phyloP scores from a whole-genome alignment of 768 basidiomycete species.

The Psilocybe cubensis region DNA sequence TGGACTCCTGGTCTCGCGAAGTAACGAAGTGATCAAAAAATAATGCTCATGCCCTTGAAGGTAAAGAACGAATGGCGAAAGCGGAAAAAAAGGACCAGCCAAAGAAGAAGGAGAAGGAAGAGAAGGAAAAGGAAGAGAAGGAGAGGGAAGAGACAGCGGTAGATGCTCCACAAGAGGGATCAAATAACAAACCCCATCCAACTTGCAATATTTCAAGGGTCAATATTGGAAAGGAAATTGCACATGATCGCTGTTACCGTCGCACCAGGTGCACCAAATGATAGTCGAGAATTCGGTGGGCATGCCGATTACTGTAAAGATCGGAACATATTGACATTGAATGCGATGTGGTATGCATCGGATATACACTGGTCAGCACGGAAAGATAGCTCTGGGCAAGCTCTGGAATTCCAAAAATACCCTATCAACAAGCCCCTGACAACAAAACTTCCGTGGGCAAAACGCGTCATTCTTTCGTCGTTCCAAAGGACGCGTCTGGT shows the following conservation, averaged over 20 bases:
- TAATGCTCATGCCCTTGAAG: conserved; percentile 1
- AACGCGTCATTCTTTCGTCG: background rate
- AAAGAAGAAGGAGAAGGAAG: conserved; percentile 2
- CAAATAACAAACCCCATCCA: background rate
- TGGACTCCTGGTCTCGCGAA: background rate
- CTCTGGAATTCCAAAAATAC: conserved; percentile 1
- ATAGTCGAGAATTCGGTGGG: background rate
- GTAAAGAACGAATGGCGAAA: conserved; percentile 3
- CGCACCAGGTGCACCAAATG: background rate
- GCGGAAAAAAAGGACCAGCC: conserved; percentile 2
- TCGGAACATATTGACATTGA: background rate
- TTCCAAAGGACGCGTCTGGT: background rate
- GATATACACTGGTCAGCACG: too few species aligned
- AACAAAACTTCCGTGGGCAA: too few species aligned
- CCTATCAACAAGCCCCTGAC: background rate
- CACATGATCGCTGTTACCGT: conserved; percentile 9
- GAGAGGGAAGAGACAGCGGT: background rate
- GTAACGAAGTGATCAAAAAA: background rate
- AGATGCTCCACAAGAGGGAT: background rate
- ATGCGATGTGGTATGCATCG: too few species aligned
- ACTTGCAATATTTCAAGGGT: background rate
- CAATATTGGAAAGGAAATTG: background rate
- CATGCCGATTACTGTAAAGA: conserved; percentile 2
- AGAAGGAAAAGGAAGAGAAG: background rate
- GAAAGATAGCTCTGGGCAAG: background rate